Evolutionary conservation across 1,284 basidiomycete species (phyloP).

Genomic region (Rhodotorula glutinis): DNA sequence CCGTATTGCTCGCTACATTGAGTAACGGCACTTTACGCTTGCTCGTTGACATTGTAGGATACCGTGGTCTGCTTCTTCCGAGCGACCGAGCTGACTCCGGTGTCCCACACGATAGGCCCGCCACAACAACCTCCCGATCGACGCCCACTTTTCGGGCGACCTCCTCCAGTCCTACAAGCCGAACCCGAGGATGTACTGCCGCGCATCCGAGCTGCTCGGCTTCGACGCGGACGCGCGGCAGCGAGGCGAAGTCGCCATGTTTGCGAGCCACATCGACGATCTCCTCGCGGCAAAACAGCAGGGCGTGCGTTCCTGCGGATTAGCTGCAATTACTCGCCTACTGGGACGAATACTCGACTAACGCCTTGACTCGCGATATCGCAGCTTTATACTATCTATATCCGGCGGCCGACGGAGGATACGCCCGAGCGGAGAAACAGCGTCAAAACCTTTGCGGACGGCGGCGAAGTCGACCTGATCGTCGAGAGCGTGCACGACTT

Average conservation of each 20-base stretch:
- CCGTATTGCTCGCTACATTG: conserved; percentile 29
- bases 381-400: conserved; percentile 47
- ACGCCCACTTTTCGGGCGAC: conserved; percentile 44
- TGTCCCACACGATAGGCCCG: conserved; percentile 33
- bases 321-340: not conserved
- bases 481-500: not conserved
- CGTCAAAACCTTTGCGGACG: conserved; percentile 15
- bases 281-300: conserved; percentile 43
- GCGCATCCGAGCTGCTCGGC: conserved; percentile 39
- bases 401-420: conserved; percentile 46
- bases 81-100: too few species aligned
- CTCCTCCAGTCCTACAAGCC: conserved; percentile 47
- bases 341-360: too few species aligned
- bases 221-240: conserved; percentile 18
- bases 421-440: conserved; percentile 4
- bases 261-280: conserved; percentile 47
- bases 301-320: conserved; percentile 35
- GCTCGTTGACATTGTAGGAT: conserved; percentile 42
- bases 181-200: conserved; percentile 44
- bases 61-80: conserved; percentile 1
- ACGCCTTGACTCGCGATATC: too few species aligned
- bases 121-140: conserved; percentile 42
- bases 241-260: conserved; percentile 45
- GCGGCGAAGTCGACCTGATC: conserved; percentile 27
- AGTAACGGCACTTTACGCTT: conserved; percentile 38